Conservation (phyloP, 2,329 filamentous ascomycete genomes). For the Beauveria medogensis region DNA sequence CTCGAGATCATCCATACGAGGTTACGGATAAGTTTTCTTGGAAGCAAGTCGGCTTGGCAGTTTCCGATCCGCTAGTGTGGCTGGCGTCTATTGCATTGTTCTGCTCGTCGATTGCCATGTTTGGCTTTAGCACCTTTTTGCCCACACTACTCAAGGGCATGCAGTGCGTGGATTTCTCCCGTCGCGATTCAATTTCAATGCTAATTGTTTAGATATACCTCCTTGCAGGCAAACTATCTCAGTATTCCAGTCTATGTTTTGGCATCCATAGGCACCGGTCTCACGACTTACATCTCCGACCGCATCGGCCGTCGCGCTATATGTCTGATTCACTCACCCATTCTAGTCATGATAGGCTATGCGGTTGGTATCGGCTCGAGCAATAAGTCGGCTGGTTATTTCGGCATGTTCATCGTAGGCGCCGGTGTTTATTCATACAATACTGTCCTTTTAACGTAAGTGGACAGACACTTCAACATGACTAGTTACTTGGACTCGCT, state of each 20-base stretch:
- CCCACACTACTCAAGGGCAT: constrained; percentile 28
- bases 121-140: constrained; percentile 28
- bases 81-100: constrained; percentile 23
- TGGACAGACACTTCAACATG: constrained; percentile 14
- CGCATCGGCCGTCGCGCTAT: constrained; percentile 21
- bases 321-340: constrained; percentile 20
- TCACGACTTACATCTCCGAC: constrained; percentile 23
- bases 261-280: constrained; percentile 19
- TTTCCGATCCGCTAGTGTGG: constrained; percentile 23
- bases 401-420: constrained; percentile 24
- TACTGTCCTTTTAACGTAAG: constrained; percentile 15
- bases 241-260: constrained; percentile 28
- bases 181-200: background rate
- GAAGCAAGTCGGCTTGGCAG: constrained; percentile 17
- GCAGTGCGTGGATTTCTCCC: constrained; percentile 15
- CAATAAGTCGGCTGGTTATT: constrained; percentile 23
- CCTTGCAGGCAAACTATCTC: constrained; percentile 23
- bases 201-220: constrained; percentile 14
- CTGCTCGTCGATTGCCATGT: constrained; percentile 24
- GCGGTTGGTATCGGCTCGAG: constrained; percentile 23
- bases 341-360: constrained; percentile 25
- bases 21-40: constrained; percentile 16
- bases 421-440: constrained; percentile 14
- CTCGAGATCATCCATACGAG: constrained; percentile 18
- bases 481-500: constrained; percentile 14